Base-by-base conservation (phyloP, 768 basidiomycete genomes). In the Trametes cubensis region DNA sequence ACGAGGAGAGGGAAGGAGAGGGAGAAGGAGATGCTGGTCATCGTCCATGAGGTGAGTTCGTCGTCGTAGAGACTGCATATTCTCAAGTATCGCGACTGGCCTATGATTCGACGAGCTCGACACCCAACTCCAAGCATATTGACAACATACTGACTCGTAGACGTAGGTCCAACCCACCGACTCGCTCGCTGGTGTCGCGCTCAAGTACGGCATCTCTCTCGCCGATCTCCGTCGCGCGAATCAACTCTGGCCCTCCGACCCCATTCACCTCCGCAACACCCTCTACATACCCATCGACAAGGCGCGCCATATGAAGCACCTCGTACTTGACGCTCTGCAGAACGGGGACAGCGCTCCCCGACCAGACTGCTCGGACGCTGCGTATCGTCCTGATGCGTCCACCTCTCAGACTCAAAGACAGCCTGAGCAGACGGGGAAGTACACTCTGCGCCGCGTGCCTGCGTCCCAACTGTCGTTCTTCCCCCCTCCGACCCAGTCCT, bases 191-290 rank as follows among this genome's bases (percentile, higher is more conserved):
- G 89, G 93, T 26, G 88, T 98, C 14, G 87, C 96, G 0, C 79
- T 98, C 51, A 92, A 88, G 68, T 97, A 98, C 73, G 93, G 92
- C 2, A 88, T 96, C 56, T 83, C 88, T 18, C 79, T 97, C 55
- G 83, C 92, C 26, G 88, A 90, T 15, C 82, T 99, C 14, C 88
- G 95, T 50, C 82, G 87, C 67, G 87, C 88, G 50, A 99, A 99
- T 74, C 92, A 95, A 66, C 79, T 99, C 8, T 99, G 97, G 97
- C 74, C 93, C 6, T 89, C 92, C 7, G 97, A 98, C 72, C 83
- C 93, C 1, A 90, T 99, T 48, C 93, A 96, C 75, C 82, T 95
- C 38, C 89, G 95, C 28, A 86, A 86, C 48, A 79, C 85, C 6
- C 84, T 97, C 39, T 87, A 90, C 69, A 88, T 98, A 59, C 94